These are phyloP conservation scores for Phytophthora aleatoria DNA, from an alignment of 352 stramenopile species.

Conservation along the genomic window DNA sequence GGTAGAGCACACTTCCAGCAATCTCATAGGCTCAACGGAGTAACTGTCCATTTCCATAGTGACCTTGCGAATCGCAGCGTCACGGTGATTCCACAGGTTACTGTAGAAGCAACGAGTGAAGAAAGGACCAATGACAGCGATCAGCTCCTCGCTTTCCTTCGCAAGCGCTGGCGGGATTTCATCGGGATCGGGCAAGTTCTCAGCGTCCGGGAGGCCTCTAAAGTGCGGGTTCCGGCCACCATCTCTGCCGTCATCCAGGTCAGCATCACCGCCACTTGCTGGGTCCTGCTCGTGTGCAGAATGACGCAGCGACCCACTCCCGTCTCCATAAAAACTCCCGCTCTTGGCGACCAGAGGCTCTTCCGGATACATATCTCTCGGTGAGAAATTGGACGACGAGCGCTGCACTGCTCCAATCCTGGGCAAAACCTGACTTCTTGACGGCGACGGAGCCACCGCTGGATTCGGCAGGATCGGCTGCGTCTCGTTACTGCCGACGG, in stretches of 20 bases:
- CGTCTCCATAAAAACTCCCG: conserved; percentile 18
- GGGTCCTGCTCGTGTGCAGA: conserved; percentile 30
- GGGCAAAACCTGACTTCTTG: conserved; percentile 54
- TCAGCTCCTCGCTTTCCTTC: conserved; percentile 82
- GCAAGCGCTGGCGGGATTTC: conserved; percentile 64
- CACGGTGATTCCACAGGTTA: conserved; percentile 87
- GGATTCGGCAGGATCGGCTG: conserved; percentile 57
- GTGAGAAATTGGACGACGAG: conserved; percentile 59
- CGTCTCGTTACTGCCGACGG: conserved; percentile 61
- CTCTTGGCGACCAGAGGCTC: conserved; percentile 30
- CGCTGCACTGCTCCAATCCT: conserved; percentile 39
- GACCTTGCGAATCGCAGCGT: conserved; percentile 86
- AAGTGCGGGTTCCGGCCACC: conserved; percentile 57
- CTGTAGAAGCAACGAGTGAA: conserved; percentile 86
- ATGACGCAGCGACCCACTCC: conserved; percentile 17
- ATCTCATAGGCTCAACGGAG: conserved; percentile 44
- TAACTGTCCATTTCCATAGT: conserved; percentile 74
- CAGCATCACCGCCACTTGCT: conserved; percentile 16
- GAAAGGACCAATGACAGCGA: conserved; percentile 74
- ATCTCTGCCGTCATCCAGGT: conserved; percentile 17
- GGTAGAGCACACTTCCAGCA: conserved; percentile 68
- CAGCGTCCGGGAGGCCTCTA: conserved; percentile 65
- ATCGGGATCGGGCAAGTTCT: conserved; percentile 74
- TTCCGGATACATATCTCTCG: conserved; percentile 70
- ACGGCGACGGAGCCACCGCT: conserved; percentile 21